phyloP scores from a whole-genome alignment of 2,329 filamentous ascomycete genomes.

The Gremmenia infestans region DNA sequence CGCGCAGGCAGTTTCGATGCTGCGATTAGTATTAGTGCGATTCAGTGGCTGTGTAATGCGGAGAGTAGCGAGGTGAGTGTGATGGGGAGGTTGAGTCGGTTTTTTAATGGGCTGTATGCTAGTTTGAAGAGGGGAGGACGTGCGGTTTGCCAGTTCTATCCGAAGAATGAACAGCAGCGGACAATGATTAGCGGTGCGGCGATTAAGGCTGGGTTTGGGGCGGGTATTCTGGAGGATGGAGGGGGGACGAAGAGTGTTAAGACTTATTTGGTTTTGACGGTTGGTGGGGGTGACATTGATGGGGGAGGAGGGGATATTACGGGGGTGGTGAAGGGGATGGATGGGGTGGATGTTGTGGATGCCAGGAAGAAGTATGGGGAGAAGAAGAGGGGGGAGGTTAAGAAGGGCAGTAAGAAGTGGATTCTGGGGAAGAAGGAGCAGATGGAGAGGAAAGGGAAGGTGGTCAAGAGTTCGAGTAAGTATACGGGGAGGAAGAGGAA shows the following conservation, averaged over 20 bases:
- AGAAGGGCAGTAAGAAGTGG: constrained; percentile 83
- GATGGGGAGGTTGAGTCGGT: constrained; percentile 70
- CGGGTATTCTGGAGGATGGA: constrained; percentile 91
- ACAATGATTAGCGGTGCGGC: constrained; percentile 89
- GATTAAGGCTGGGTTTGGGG: constrained; percentile 90
- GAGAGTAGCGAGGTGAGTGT: constrained; percentile 82
- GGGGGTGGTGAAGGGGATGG: constrained; percentile 82
- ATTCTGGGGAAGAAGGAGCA: constrained; percentile 85
- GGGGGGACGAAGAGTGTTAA: constrained; percentile 95
- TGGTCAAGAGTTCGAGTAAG: constrained; percentile 87
- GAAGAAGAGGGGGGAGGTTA: constrained; percentile 48
- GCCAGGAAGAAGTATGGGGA: constrained; percentile 48
- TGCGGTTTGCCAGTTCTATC: constrained; percentile 96
- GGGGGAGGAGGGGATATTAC: constrained; percentile 74
- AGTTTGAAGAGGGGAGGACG: constrained; percentile 76
- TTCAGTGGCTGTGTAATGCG: constrained; percentile 99
- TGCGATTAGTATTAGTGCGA: constrained; percentile 87
- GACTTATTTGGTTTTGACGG: constrained; percentile 90
- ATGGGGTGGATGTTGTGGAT: constrained; percentile 78
- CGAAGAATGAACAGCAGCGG: constrained; percentile 88
- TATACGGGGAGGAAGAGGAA: constrained; percentile 90
- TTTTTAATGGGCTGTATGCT: constrained; percentile 91
- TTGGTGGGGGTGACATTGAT: constrained; percentile 56
- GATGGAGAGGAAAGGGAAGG: constrained; percentile 90
- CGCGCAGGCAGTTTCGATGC: constrained; percentile 89